phyloP scores from a whole-genome alignment of 306 rosid species.

The Begonia masoniana region DNA sequence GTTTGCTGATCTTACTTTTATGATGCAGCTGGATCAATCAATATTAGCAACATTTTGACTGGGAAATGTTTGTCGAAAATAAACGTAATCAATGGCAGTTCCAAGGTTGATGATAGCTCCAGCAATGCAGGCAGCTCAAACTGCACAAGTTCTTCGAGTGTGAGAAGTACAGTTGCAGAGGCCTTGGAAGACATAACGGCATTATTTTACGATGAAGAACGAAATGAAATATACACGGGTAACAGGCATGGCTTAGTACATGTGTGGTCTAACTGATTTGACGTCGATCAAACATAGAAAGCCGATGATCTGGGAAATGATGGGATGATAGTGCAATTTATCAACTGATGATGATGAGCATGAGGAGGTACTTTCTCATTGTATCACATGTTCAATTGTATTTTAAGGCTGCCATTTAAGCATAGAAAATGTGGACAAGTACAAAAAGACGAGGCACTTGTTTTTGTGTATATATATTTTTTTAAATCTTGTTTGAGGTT shows the following conservation, averaged over 20 bases:
- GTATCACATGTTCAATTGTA: constrained; percentile 18
- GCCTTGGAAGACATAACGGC: constrained; percentile 91
- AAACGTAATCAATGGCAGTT: constrained; percentile 30
- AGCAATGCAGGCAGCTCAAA: constrained; percentile 32
- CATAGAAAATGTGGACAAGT: no score
- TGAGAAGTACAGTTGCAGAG: constrained; percentile 69
- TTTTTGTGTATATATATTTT: no score
- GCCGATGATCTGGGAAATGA: not conserved
- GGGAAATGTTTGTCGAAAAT: constrained; percentile 86
- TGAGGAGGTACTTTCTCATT: constrained; percentile 13
- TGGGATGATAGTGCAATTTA: not conserved
- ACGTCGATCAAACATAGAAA: not conserved
- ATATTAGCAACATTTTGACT: constrained; percentile 79
- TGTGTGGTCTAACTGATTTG: constrained; percentile 79
- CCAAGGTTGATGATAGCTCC: constrained; percentile 20
- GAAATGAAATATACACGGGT: constrained; percentile 84
- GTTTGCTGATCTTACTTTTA: constrained; percentile 7
- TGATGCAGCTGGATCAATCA: constrained; percentile 69
- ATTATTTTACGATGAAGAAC: constrained; percentile 79
- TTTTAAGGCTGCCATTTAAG: no score
- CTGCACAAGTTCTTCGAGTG: constrained; percentile 20
- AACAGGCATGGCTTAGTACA: constrained; percentile 74
- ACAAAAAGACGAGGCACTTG: no score
- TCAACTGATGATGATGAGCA: not conserved
- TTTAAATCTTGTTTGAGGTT: no score